phyloP scores from a whole-genome alignment of 768 basidiomycete species.

The Lentinula edodes region DNA sequence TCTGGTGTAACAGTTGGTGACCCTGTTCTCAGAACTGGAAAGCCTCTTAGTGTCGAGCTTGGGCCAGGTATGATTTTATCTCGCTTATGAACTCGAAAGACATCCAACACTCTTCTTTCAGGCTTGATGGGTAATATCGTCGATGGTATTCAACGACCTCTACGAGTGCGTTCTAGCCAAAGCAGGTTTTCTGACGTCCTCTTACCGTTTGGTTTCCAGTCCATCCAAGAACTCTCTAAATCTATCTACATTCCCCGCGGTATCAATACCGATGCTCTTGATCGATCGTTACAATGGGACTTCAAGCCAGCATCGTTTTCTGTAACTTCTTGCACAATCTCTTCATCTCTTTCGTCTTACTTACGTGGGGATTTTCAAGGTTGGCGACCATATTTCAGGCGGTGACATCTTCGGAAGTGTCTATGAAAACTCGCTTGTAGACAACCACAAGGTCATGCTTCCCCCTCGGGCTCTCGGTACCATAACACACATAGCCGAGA shows the following conservation, averaged over 20 bases:
- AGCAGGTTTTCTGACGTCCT: background rate
- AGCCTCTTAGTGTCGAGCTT: slow-evolving; percentile 95
- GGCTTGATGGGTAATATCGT: slow-evolving; percentile 99
- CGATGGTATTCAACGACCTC: slow-evolving; percentile 92
- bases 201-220: slow-evolving; percentile 29
- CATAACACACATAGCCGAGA: slow-evolving; percentile 88
- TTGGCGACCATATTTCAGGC: slow-evolving; percentile 95
- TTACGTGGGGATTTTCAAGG: slow-evolving; percentile 32
- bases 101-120: slow-evolving; percentile 21
- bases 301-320: slow-evolving; percentile 74
- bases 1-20: slow-evolving; percentile 99
- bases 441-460: slow-evolving; percentile 97
- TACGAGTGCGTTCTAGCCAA: slow-evolving; percentile 52
- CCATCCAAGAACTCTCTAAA: slow-evolving; percentile 94
- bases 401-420: slow-evolving; percentile 95
- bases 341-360: slow-evolving; percentile 1
- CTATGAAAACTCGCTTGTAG: slow-evolving; percentile 94
- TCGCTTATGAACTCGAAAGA: background rate
- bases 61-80: slow-evolving; percentile 70
- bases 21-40: slow-evolving; percentile 95
- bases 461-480: slow-evolving; percentile 92
- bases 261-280: slow-evolving; percentile 94
- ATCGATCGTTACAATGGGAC: slow-evolving; percentile 89
- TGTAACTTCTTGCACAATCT: slow-evolving; percentile 41
- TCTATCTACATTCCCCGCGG: slow-evolving; percentile 99